Base-by-base conservation (phyloP, 2,329 filamentous ascomycete species). In the Fusarium chaquense region DNA sequence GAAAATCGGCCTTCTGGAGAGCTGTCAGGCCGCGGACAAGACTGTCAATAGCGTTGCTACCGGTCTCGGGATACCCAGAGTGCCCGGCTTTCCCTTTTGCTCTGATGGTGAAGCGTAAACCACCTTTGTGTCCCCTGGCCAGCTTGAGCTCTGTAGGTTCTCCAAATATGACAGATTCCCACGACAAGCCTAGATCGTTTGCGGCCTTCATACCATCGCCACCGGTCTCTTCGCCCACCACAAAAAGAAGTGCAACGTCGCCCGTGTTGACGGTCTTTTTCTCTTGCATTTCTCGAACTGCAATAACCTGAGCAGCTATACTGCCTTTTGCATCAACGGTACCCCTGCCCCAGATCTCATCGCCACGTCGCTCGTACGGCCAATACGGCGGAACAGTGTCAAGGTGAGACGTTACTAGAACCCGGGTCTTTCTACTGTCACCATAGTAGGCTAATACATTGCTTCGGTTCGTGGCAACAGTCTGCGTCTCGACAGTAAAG, bases 131-230 rank as follows among this genome's bases (percentile, higher is more conserved):
- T 7, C 60, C 60, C 2, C 41, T 32, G 0, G 43, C 58, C 0
- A 63, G 43, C 13, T 63, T 63, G 4, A 63, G 60, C 12, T 63
- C 60, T 1, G 60, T 63, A 8, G 60, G 58, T 3, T 49, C 60
- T 3, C 60, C 43, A 5, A 63, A 63, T 5, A 63, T 38, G 5
- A 63, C 36, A 9, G 60, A 57, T 8, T 57, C 49, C 60, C 60
- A 63, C 1, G 49, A 43, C 12, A 63, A 16, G 9, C 35, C 58
- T 1, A 63, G 15, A 4, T 44, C 44, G 3, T 63, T 63, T 11
- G n/a, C 58, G 0, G 46, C 35, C 10, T 32, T 35, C 60, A 63
- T 63, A 2, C 60, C 43, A 0, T 18, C n/a, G 1, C 49, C 49
- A 0, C 58, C 35, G 1, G 22, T 12, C 0, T 63, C 60, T 3